Base-by-base conservation (phyloP, 768 basidiomycete species). In the Xerocomus brunneocitrinus region DNA sequence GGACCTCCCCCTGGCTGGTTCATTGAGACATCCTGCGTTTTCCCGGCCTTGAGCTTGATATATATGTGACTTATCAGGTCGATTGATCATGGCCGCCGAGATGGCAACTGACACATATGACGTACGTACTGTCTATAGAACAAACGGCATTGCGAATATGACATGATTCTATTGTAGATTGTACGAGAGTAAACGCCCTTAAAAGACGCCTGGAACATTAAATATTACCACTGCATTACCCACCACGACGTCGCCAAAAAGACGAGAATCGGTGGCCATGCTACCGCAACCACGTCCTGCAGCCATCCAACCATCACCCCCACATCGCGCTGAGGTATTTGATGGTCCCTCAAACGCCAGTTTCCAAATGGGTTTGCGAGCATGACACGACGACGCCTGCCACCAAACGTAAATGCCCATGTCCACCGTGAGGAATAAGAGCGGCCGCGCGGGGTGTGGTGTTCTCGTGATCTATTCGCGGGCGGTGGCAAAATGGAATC, bases 191-290 rank as follows among this genome's bases (percentile, higher is more conserved):
- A 19, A 19, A 19, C 19, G 19, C 19, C 19, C 19, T 31, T 32
- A 9, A 9, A 36, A 36, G 14, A 36, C 35, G 35, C 13, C 32
- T 34, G 13, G 12, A 5, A 35, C 36, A 13, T 2, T 13, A 12
- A 10, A 49, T 13, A 16, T 47, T 62, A 71, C 56, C 60, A 62
- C 28, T 51, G 59, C 61, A 64, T 58, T 25, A 65, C 61, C 71
- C 71, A 73, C 63, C 67, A 73, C n/a, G 68, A 68, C 25, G 63
- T 60, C 30, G 51, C 61, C 24, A 66, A 59, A 54, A 74, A 71
- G 36, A 68, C 43, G 27, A 62, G 36, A 3, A 74, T 44, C 10
- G 74, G 70, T 53, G 62, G 64, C 74, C 74, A 76, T 32, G 71
- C 73, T 13, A 73, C 68, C 8, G 50, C 60, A n/a, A 63, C 49